Evolutionary conservation across 2,329 filamentous ascomycete species (phyloP).

Genomic region (Cadophora sp.): DNA sequence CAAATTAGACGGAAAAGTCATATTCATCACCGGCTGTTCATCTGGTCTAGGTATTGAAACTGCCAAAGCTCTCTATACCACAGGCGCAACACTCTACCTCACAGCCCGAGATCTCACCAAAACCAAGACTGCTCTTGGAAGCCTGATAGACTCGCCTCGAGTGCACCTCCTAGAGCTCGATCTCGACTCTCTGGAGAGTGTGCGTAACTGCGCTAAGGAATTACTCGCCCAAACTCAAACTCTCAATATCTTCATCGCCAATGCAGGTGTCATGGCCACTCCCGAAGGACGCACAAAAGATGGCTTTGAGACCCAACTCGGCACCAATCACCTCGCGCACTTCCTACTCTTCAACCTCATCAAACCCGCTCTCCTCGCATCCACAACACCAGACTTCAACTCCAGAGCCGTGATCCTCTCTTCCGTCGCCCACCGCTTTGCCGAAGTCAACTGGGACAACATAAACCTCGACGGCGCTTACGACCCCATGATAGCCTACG

Average conservation of each 20-base stretch:
- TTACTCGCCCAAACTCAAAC: conserved; percentile 41
- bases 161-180: conserved; percentile 45
- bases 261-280: conserved; percentile 35
- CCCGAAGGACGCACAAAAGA: conserved; percentile 48
- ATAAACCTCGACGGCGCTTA: conserved; percentile 41
- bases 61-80: too few relatives aligned
- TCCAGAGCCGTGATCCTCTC: conserved; percentile 56
- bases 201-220: conserved; percentile 42
- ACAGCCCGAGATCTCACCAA: conserved; percentile 47
- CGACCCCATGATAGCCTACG: too few relatives aligned
- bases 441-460: conserved; percentile 50
- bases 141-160: conserved; percentile 1
- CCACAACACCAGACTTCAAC: conserved; percentile 48
- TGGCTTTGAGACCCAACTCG: conserved; percentile 59
- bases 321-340: conserved; percentile 59
- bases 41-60: too few relatives aligned
- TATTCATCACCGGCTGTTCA: too few relatives aligned
- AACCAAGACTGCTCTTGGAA: conserved; percentile 39
- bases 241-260: conserved; percentile 44
- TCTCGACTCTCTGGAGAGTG: conserved; percentile 45
- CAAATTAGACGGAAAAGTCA: too few relatives aligned
- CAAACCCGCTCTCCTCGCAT: conserved; percentile 50
- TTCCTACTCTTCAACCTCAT: conserved; percentile 61
- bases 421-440: conserved; percentile 51
- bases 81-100: conserved; percentile 47